Conservation (phyloP, 2,329 filamentous ascomycete species). For the Paecilomyces fulvus region DNA sequence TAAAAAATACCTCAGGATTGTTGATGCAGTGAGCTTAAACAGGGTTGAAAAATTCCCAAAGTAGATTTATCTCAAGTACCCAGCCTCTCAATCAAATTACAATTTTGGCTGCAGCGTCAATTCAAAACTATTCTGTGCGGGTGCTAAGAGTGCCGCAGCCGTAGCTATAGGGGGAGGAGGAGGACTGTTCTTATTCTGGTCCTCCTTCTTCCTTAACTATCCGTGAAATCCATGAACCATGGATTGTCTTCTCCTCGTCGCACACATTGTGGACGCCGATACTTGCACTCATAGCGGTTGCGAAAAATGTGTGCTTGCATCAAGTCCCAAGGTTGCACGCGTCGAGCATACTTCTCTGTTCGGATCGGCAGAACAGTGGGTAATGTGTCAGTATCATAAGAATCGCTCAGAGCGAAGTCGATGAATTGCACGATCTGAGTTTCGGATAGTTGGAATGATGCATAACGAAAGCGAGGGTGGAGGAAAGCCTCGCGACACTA, state of each 20-base stretch:
- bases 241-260: not conserved
- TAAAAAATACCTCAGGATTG: too few species aligned
- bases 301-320: conserved; percentile 5
- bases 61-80: not conserved
- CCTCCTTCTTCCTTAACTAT: not conserved
- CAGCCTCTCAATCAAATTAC: not conserved
- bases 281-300: conserved; percentile 3
- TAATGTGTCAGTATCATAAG: not conserved
- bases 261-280: too few species aligned
- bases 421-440: conserved; percentile 2
- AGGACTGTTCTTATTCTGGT: too few species aligned
- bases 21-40: too few species aligned
- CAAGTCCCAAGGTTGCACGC: conserved; percentile 1
- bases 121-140: not conserved
- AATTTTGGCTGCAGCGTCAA: not conserved
- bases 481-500: conserved; percentile 6
- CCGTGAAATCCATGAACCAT: not conserved
- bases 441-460: conserved; percentile 4
- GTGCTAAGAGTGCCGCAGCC: not conserved
- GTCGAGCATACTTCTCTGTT: conserved; percentile 5
- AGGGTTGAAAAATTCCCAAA: not conserved
- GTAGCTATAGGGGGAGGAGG: not conserved
- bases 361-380: conserved; percentile 1
- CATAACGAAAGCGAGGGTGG: conserved; percentile 1
- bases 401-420: conserved; percentile 1